phyloP scores from a whole-genome alignment of 768 basidiomycete genomes.

The Lentinula aciculospora region DNA sequence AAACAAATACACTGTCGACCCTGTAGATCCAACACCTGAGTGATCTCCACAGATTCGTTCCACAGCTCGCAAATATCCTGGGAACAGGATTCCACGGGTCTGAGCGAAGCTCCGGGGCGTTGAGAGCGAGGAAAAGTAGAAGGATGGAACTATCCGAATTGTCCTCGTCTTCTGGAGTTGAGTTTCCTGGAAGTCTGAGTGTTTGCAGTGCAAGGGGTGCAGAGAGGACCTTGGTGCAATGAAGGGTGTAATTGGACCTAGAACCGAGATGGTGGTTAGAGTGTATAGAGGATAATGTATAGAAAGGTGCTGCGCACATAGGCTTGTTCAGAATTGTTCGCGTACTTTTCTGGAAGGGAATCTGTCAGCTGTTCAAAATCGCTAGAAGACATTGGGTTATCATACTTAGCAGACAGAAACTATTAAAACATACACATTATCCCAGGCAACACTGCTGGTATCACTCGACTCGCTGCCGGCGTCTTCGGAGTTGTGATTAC shows the following conservation, averaged over 20 bases:
- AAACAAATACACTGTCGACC: conserved; percentile 35
- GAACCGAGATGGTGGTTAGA: conserved; percentile 1
- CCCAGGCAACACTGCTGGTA: conserved; percentile 4
- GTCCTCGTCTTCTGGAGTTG: not conserved
- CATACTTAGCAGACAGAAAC: not conserved
- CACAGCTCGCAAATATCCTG: conserved; percentile 36
- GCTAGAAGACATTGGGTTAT: not conserved
- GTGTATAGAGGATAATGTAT: not conserved
- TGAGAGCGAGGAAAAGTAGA: conserved; percentile 35
- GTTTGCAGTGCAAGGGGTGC: conserved; percentile 10
- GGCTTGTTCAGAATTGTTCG: not conserved
- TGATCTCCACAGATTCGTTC: conserved; percentile 28
- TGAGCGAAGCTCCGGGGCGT: conserved; percentile 33
- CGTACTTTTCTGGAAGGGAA: not conserved
- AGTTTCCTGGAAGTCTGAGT: conserved; percentile 20
- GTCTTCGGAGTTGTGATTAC: conserved; percentile 8
- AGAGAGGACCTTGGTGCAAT: not conserved
- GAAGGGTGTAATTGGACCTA: not conserved
- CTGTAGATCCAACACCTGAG: not conserved
- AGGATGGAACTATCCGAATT: conserved; percentile 26
- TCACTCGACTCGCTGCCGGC: not conserved
- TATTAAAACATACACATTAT: not conserved
- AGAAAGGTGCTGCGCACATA: not conserved
- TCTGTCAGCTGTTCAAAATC: conserved; percentile 3
- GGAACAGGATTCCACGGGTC: conserved; percentile 55